Evolutionary conservation across 2,329 filamentous ascomycete genomes (phyloP), one percentile per base, ranked within the genome.

Genomic region (Chrysoporthe cubensis): DNA sequence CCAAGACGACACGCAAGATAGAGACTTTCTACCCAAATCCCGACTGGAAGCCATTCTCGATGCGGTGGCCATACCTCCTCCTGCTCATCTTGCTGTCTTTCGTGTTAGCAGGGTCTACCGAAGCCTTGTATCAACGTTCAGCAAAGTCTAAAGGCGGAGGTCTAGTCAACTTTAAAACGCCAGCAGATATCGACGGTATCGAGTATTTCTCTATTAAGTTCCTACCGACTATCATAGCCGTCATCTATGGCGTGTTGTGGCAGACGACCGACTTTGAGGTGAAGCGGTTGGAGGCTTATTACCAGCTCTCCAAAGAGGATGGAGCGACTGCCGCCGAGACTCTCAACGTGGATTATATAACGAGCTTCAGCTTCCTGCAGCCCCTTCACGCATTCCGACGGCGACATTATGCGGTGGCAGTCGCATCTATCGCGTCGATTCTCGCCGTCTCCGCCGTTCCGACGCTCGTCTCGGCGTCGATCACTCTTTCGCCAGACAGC

Each of bases 311-410:
- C 3, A 87, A 83, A 70, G 80, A 83, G 3, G 83, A 82, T 3
- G 89, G 89, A 16, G 87, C 89, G 0, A 77, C 88, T 26, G 89
- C 88, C 0, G 85, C 85, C 50, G 85, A 88, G 74, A 91, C 88
- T 0, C 85, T 93, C 73, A 93, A 92, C 71, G 89, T 91, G 69
- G 89, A 92, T 76, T 93, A 93, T 69, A 83, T 91, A 57, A 92
- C 90, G 5, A 85, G 87, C 72, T 86, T 90, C 78, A 88, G 85
- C 73, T 87, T 91, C 73, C 77, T 90, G 50, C 84, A 89, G 2
- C 91, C 91, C 0, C 76, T 92, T 4, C 82, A 85, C 58, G 90
- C 90, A 1, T 73, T 92, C 2, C 81, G 81, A 69, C 84, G 87
- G 70, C 83, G 83, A 57, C 91, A 93, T 72, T 91, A 89, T 74